A percentile compares a stretch with the other conserved stretches of the same genome.
Evolutionary conservation across 305 asterid genomes (phyloP).

Genomic region (Fraxinus dipetala): DNA sequence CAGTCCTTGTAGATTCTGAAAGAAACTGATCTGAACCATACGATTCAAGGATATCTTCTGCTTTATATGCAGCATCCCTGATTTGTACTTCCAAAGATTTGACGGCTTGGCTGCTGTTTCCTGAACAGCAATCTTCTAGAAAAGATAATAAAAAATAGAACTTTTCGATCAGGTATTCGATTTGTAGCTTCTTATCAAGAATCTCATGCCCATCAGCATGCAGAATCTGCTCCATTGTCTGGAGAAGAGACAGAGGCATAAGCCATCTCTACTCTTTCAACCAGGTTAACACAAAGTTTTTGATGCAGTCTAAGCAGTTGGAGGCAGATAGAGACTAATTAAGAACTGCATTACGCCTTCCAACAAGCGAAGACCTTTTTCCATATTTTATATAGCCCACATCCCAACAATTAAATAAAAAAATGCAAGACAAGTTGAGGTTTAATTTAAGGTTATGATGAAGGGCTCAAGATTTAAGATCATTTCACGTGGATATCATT

Average conservation of each 20-base stretch:
- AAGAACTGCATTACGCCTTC: not conserved
- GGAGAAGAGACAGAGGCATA: not conserved
- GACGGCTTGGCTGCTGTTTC: not conserved
- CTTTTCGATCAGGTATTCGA: not conserved
- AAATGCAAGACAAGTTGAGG: not conserved
- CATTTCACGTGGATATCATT: not conserved
- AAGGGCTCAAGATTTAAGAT: not conserved
- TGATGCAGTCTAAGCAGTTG: not conserved
- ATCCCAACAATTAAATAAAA: not conserved
- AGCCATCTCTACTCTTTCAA: not conserved
- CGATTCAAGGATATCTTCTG: not conserved
- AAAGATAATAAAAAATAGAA: too few relatives aligned
- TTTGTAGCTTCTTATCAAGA: not conserved
- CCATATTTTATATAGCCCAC: not conserved
- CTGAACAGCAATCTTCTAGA: not conserved
- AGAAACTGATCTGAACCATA: not conserved
- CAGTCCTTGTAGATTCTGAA: not conserved
- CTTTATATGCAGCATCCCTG: not conserved
- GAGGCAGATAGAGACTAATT: not conserved
- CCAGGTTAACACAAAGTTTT: not conserved
- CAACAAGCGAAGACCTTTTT: not conserved
- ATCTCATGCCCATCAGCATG: not conserved
- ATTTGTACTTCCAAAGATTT: not conserved
- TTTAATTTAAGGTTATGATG: not conserved
- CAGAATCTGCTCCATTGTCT: not conserved